A percentile compares a stretch with the other conserved stretches of the same genome.
These are phyloP conservation scores for Vanrija pseudolonga DNA, from an alignment of 1,284 basidiomycete genomes.

Conservation along the genomic window DNA sequence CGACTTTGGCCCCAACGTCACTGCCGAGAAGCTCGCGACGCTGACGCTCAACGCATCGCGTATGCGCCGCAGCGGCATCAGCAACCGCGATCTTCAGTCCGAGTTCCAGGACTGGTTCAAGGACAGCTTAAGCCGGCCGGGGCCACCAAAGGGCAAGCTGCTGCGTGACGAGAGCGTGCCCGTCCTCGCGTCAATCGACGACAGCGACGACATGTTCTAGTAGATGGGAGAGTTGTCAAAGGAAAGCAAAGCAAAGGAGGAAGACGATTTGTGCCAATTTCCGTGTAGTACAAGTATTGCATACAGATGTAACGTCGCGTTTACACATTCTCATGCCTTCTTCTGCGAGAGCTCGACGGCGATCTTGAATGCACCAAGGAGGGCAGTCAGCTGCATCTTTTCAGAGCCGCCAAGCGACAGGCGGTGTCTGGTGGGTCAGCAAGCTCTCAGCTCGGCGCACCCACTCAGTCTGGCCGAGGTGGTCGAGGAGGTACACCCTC, in stretches of 20 bases:
- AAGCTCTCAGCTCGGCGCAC: slow-evolving; percentile 35
- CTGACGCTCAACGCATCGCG: slow-evolving; percentile 5
- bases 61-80: slow-evolving; percentile 7
- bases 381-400: slow-evolving; percentile 87
- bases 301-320: slow-evolving; percentile 12
- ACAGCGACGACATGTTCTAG: slow-evolving; percentile 13
- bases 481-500: slow-evolving; percentile 87
- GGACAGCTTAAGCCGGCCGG: slow-evolving; percentile 4
- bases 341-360: slow-evolving; percentile 65
- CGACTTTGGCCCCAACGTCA: slow-evolving; percentile 13
- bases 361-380: slow-evolving; percentile 91
- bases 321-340: slow-evolving; percentile 8
- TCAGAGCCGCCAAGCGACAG: slow-evolving; percentile 89
- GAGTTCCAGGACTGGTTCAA: slow-evolving; percentile 13
- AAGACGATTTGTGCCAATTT: neutral
- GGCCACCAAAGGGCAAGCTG: slow-evolving; percentile 4
- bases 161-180: slow-evolving; percentile 10
- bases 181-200: slow-evolving; percentile 10
- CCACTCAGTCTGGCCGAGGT: slow-evolving; percentile 84
- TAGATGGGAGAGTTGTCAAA: neutral
- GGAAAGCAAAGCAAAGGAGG: neutral
- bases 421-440: slow-evolving; percentile 63
- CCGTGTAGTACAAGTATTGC: slow-evolving; percentile 7
- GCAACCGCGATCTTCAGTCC: slow-evolving; percentile 6
- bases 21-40: neutral